Evolutionary conservation across 2,329 filamentous ascomycete species (phyloP).

Genomic region (Ambrosiella xylebori): DNA sequence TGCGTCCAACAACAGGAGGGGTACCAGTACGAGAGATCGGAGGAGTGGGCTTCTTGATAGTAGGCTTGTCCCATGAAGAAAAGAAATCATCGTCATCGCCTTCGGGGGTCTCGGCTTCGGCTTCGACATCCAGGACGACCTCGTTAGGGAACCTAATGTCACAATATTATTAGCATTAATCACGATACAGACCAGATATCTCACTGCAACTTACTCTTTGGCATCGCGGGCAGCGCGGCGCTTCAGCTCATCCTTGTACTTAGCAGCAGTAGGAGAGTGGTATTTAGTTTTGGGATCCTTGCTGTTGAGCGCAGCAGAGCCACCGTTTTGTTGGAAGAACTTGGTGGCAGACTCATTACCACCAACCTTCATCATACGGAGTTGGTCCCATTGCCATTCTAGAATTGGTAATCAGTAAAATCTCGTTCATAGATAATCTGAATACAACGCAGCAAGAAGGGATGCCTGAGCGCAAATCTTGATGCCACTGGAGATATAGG

Average conservation of each 20-base stretch:
- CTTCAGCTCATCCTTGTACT: constrained; percentile 96
- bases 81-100: constrained; percentile 91
- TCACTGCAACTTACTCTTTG: constrained; percentile 46
- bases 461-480: too few species aligned
- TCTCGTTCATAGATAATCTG: too few species aligned
- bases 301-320: constrained; percentile 81
- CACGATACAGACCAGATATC: not conserved
- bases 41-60: constrained; percentile 87
- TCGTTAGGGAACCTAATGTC: constrained; percentile 58
- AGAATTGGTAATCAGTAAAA: constrained; percentile 13
- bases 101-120: constrained; percentile 62
- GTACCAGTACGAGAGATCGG: constrained; percentile 80
- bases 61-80: constrained; percentile 95
- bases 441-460: too few species aligned
- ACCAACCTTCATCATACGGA: constrained; percentile 93
- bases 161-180: not conserved
- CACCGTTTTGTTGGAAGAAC: constrained; percentile 94
- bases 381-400: constrained; percentile 99
- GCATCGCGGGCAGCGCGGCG: constrained; percentile 68
- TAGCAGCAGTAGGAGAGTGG: constrained; percentile 76
- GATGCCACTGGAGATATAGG: not conserved
- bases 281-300: constrained; percentile 97
- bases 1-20: constrained; percentile 63
- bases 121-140: constrained; percentile 62
- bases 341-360: constrained; percentile 97